Percentiles rank a stretch among this genome's conserved stretches.
Conservation (phyloP, 129 eudicot species). For the Helianthus tuberosus region DNA sequence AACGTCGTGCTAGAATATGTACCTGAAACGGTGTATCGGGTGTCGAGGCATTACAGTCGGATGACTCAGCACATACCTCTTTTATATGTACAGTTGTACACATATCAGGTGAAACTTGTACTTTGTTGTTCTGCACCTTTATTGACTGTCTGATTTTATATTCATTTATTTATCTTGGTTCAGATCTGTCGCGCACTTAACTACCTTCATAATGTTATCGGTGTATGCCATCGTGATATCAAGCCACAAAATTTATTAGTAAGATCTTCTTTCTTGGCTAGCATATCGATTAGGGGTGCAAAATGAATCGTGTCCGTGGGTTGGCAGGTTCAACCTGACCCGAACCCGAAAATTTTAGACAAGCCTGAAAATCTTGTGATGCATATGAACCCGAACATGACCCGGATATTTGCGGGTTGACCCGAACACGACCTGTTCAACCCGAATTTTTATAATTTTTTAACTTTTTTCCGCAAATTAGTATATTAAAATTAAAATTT, state of each 20-base stretch:
- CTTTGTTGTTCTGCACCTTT: neutral
- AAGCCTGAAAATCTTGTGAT: no score
- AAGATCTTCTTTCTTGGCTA: slow-evolving; percentile 29
- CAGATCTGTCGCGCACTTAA: slow-evolving; percentile 94
- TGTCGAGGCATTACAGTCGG: slow-evolving; percentile 36
- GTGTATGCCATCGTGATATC: slow-evolving; percentile 96
- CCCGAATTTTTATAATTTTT: no score
- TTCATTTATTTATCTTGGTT: slow-evolving; percentile 13
- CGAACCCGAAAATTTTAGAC: no score
- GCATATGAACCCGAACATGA: no score
- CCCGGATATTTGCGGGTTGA: no score
- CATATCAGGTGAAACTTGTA: slow-evolving; percentile 32
- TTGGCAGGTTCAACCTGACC: no score
- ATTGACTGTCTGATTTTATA: neutral
- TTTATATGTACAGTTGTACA: slow-evolving; percentile 40
- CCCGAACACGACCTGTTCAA: no score
- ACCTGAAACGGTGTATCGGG: slow-evolving; percentile 43
- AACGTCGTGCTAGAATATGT: slow-evolving; percentile 39
- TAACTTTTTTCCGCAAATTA: no score
- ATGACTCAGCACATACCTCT: slow-evolving; percentile 43
- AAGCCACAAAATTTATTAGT: slow-evolving; percentile 94
- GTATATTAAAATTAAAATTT: no score
- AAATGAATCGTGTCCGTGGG: no score
- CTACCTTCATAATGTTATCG: slow-evolving; percentile 83
- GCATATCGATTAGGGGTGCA: neutral